phyloP scores from a whole-genome alignment of 345 rosid species.

The Hypericum androsaemum region DNA sequence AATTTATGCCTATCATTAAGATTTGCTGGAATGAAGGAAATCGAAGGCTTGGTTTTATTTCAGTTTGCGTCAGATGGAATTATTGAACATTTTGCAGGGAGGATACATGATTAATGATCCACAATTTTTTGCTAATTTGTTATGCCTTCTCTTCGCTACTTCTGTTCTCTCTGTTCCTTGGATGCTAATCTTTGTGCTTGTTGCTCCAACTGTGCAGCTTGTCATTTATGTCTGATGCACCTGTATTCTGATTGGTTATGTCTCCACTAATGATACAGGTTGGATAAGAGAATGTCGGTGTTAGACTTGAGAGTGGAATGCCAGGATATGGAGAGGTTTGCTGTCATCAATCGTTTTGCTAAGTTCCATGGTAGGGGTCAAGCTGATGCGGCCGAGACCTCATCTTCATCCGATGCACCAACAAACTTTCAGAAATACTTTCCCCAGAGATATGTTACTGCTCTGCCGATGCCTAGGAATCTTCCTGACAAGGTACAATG shows the following conservation, averaged over 20 bases:
- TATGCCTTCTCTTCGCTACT: no score
- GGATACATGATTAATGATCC: no score
- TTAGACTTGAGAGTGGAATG: conserved; percentile 7
- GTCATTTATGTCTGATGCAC: background rate
- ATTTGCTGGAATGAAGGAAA: no score
- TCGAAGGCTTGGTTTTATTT: no score
- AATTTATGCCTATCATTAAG: no score
- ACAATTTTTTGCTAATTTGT: no score
- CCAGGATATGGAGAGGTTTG: background rate
- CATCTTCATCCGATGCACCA: conserved; percentile 24
- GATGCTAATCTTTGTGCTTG: background rate
- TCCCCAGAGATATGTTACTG: conserved; percentile 80
- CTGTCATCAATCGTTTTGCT: conserved; percentile 4
- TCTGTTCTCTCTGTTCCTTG: no score
- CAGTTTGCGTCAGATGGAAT: no score
- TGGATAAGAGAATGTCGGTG: conserved; percentile 3
- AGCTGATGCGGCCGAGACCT: conserved; percentile 35
- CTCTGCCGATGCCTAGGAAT: conserved; percentile 70
- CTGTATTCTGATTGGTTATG: background rate
- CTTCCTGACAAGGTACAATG: conserved; percentile 89
- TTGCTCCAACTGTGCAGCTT: background rate
- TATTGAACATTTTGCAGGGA: no score
- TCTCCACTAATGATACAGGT: background rate
- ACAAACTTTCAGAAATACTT: conserved; percentile 33
- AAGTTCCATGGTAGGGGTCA: conserved; percentile 53